phyloP scores from a whole-genome alignment of 257 asterid genomes.

The Perilla frutescens region DNA sequence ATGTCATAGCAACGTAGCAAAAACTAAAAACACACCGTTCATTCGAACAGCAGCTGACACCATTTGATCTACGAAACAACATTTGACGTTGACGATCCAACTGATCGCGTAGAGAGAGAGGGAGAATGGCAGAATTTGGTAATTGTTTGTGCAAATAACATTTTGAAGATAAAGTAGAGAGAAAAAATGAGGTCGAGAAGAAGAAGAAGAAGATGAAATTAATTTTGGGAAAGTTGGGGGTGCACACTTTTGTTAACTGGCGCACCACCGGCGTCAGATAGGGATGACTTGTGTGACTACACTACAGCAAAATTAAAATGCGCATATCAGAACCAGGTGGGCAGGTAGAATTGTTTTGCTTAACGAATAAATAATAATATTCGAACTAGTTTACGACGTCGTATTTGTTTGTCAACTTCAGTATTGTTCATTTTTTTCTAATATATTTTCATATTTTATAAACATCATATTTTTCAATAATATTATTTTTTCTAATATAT shows the following conservation, averaged over 20 bases:
- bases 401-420: constrained; percentile 1
- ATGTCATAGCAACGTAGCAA: not conserved
- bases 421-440: not conserved
- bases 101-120: constrained; percentile 23
- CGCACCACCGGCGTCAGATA: constrained; percentile 53
- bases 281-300: constrained; percentile 29
- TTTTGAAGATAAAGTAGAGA: constrained; percentile 28
- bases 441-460: not conserved
- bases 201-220: not conserved
- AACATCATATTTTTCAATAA: too few relatives aligned
- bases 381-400: constrained; percentile 27
- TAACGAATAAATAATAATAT: constrained; percentile 12
- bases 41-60: constrained; percentile 15
- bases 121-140: constrained; percentile 8
- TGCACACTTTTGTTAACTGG: constrained; percentile 44
- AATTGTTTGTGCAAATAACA: not conserved
- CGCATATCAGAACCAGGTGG: constrained; percentile 28
- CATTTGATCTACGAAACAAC: constrained; percentile 30
- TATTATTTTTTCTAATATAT: too few relatives aligned
- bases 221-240: constrained; percentile 38
- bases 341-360: constrained; percentile 5
- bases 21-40: constrained; percentile 39
- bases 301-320: constrained; percentile 31
- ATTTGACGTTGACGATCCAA: constrained; percentile 17
- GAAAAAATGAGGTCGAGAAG: constrained; percentile 29